Evolutionary conservation across 352 stramenopile species (phyloP).

Genomic region (Plasmopara muralis): DNA sequence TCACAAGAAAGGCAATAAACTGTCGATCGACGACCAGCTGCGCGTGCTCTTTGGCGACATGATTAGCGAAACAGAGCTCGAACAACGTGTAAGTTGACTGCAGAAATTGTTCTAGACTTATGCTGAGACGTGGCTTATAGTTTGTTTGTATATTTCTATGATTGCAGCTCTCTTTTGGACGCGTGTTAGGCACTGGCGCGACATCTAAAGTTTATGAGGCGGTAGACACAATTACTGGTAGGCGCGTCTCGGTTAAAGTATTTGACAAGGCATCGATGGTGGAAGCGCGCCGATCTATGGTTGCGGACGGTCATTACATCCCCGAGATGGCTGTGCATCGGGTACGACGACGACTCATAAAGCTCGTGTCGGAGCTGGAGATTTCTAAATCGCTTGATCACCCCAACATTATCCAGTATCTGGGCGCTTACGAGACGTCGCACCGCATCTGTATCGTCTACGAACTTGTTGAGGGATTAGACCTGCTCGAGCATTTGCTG

Average conservation of each 20-base stretch:
- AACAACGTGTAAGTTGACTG: constrained; percentile 30
- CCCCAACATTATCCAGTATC: constrained; percentile 73
- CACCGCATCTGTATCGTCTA: constrained; percentile 77
- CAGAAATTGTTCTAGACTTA: not conserved
- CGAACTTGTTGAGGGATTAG: constrained; percentile 65
- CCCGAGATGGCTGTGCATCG: constrained; percentile 67
- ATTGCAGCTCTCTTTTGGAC: constrained; percentile 50
- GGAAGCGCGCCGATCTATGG: constrained; percentile 70
- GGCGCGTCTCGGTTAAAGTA: constrained; percentile 66
- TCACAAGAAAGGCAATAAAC: constrained; percentile 22
- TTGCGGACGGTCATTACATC: constrained; percentile 47
- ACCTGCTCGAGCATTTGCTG: constrained; percentile 70
- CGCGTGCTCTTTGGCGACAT: constrained; percentile 54
- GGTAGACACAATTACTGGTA: constrained; percentile 37
- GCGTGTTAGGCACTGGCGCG: constrained; percentile 56
- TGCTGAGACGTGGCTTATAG: constrained; percentile 10
- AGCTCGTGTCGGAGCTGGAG: constrained; percentile 80
- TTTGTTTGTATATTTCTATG: constrained; percentile 18
- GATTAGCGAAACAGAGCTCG: constrained; percentile 53
- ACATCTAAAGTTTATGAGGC: constrained; percentile 75
- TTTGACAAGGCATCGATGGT: constrained; percentile 83
- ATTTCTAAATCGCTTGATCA: constrained; percentile 65
- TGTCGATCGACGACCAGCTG: constrained; percentile 56
- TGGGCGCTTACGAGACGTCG: constrained; percentile 69
- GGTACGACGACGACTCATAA: constrained; percentile 60